Evolutionary conservation across 768 basidiomycete genomes (phyloP).

Genomic region (Russula sp.): DNA sequence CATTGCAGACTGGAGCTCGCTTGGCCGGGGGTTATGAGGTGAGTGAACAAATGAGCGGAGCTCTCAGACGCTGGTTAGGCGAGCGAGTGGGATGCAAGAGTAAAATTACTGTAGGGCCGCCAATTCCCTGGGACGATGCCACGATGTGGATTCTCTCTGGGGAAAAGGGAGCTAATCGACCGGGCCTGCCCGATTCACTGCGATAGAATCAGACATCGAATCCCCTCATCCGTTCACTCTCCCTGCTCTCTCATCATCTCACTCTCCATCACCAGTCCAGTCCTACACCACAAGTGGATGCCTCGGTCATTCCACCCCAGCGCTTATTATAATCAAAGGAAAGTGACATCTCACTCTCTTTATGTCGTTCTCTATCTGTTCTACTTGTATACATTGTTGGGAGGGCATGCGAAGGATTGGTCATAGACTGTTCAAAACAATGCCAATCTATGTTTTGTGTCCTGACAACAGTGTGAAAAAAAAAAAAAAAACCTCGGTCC

Average conservation of each 20-base stretch:
- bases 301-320: background rate
- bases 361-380: constrained; percentile 9
- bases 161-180: constrained; percentile 10
- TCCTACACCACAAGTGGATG: background rate
- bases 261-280: background rate
- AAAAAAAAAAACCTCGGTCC: background rate
- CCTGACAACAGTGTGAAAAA: constrained; percentile 27
- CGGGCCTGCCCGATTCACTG: constrained; percentile 14
- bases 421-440: background rate
- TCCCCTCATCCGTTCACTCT: no score
- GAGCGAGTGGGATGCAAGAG: background rate
- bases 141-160: background rate
- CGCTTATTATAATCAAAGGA: background rate
- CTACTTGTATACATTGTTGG: constrained; percentile 27
- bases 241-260: background rate
- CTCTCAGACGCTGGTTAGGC: background rate
- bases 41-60: no score
- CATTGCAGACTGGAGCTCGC: background rate
- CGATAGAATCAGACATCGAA: background rate
- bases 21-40: no score
- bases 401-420: constrained; percentile 28
- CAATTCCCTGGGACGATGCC: constrained; percentile 13
- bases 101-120: background rate
- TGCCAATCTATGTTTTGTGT: constrained; percentile 6
- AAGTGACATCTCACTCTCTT: background rate